phyloP scores from a whole-genome alignment of 2,329 filamentous ascomycete species.

The Drechmeria coniospora region DNA sequence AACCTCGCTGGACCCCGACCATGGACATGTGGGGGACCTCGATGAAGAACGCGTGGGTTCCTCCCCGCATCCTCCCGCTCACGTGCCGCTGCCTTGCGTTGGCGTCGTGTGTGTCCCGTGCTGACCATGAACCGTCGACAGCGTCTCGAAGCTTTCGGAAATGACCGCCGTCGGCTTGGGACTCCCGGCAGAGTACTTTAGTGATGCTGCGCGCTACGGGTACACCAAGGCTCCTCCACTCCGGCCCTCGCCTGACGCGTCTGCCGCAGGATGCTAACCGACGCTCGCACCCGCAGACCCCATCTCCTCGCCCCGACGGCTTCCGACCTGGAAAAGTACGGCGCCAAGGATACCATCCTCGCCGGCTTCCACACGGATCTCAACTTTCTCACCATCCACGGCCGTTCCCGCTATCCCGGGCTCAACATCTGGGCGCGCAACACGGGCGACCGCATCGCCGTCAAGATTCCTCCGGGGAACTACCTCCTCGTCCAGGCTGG shows the following conservation, averaged over 20 bases:
- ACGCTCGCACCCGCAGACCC: slow-evolving; percentile 21
- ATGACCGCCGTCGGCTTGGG: slow-evolving; percentile 44
- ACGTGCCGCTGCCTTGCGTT: background rate
- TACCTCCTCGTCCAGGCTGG: slow-evolving; percentile 46
- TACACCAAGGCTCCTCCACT: too few relatives aligned
- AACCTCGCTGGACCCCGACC: slow-evolving; percentile 32
- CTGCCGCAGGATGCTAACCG: background rate
- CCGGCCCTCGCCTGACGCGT: background rate
- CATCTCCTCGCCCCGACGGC: slow-evolving; percentile 46
- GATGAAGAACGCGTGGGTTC: slow-evolving; percentile 43
- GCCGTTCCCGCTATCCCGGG: slow-evolving; percentile 44
- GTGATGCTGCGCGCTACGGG: slow-evolving; percentile 39
- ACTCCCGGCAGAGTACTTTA: slow-evolving; percentile 35
- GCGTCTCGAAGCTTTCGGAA: slow-evolving; percentile 39
- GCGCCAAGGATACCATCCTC: slow-evolving; percentile 38
- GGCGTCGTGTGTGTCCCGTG: background rate
- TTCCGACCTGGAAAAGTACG: slow-evolving; percentile 40
- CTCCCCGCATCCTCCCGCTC: background rate
- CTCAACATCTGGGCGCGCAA: slow-evolving; percentile 50
- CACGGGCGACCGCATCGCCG: slow-evolving; percentile 41
- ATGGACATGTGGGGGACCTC: slow-evolving; percentile 43
- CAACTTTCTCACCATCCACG: slow-evolving; percentile 50
- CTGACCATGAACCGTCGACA: slow-evolving; percentile 11
- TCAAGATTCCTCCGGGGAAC: slow-evolving; percentile 41
- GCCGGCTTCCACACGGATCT: slow-evolving; percentile 50